phyloP scores from a whole-genome alignment of 1,284 basidiomycete species.

The Sutorius eximius region DNA sequence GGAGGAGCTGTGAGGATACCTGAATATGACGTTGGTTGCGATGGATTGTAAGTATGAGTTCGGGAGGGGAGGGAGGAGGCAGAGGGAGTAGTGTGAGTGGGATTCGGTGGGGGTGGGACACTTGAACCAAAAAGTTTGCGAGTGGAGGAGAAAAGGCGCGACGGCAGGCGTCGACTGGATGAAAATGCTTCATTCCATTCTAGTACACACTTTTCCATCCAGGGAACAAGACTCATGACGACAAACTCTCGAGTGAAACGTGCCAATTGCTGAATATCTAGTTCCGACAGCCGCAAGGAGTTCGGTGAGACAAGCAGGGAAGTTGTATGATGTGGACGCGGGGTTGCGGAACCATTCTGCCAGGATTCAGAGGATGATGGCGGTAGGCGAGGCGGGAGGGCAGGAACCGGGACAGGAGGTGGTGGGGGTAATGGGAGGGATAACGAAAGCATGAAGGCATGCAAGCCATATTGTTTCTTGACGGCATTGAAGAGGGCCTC shows the following conservation, averaged over 20 bases:
- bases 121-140: constrained; percentile 83
- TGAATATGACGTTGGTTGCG: constrained; percentile 37
- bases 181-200: constrained; percentile 95
- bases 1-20: constrained; percentile 39
- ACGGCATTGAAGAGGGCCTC: constrained; percentile 76
- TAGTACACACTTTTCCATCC: constrained; percentile 92
- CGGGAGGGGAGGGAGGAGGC: constrained; percentile 46
- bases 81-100: constrained; percentile 43
- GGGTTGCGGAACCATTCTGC: constrained; percentile 23
- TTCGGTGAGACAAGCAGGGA: constrained; percentile 34
- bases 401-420: constrained; percentile 62
- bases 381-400: constrained; percentile 65
- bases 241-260: constrained; percentile 89
- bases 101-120: constrained; percentile 46
- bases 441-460: constrained; percentile 67
- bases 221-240: constrained; percentile 89
- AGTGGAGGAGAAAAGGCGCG: constrained; percentile 84
- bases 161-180: constrained; percentile 79
- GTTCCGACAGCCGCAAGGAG: constrained; percentile 61
- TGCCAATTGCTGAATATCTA: constrained; percentile 79
- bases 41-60: constrained; percentile 38
- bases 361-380: constrained; percentile 42
- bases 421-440: constrained; percentile 60
- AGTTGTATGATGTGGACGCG: constrained; percentile 3
- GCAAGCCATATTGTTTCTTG: constrained; percentile 78